Evolutionary conservation across 1,284 basidiomycete species (phyloP), one percentile per base, ranked within the genome.

Genomic region (Boletus austroedulis): DNA sequence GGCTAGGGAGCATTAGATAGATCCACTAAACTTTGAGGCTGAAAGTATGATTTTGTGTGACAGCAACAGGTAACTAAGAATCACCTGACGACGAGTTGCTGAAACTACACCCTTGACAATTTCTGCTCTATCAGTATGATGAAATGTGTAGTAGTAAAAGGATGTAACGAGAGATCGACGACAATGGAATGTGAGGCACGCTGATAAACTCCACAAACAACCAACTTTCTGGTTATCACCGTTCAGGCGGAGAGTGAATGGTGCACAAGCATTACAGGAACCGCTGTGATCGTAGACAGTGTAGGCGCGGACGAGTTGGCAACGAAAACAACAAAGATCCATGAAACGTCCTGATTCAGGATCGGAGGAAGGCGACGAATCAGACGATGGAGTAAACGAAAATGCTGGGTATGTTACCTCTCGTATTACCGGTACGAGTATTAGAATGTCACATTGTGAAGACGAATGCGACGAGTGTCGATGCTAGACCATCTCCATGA

Each of bases 181-280:
- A 77, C 45, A 94, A 87, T n/a, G n/a, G 81, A 98, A 98, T 9
- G 96, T 99, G 73, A 95, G 92, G 71, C 98, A 98, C 52, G 98
- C 92, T 34, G 92, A 93, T 68, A 97, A 78, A 71, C 94, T 95
- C 90, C 32, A 95, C 95, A 77, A 98, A 99, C 54, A 89, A n/a
- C 83, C 38, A 98, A 76, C 51, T 84, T 80, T 74, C 92, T 94
- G 68, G 78, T 70, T 12, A 84, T 84, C 67, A 77, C 73, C n/a
- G 87, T 82, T 38, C 82, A n/a, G n/a, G n/a, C 87, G 32, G 86
- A 87, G 32, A 87, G 82, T 50, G 83, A 82, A 55, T 83, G 82
- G 63, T 86, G 87, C 8, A 82, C 73, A 31, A 87, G 74, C 44
- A 81, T 81, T 29, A 83, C 78, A 44, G 69, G 70, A 56, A 76